A percentile compares a stretch with the other conserved stretches of the same genome.
Conservation (phyloP, 2,329 filamentous ascomycete species). For the Alternaria conjuncta region DNA sequence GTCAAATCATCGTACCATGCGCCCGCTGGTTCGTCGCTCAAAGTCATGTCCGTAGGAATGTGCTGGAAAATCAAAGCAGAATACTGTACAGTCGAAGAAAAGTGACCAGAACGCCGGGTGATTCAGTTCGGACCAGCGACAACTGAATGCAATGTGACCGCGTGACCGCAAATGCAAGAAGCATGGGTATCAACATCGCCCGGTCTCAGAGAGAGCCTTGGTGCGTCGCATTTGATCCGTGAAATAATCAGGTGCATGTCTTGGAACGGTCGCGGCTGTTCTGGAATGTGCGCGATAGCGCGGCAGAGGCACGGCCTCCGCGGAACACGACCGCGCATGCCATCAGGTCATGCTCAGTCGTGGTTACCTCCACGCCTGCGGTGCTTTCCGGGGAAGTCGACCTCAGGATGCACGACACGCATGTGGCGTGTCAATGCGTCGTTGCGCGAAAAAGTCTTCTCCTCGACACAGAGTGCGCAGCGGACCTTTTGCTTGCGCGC, state of each 20-base stretch:
- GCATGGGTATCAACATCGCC: conserved; percentile 1
- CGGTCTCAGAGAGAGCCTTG: conserved; percentile 3
- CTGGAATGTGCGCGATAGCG: conserved; percentile 27
- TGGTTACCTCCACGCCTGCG: conserved; percentile 50
- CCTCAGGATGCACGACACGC: conserved; percentile 89
- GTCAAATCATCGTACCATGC: conserved; percentile 14
- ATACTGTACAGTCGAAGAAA: conserved; percentile 13
- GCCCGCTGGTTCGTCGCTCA: conserved; percentile 16
- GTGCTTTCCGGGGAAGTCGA: conserved; percentile 77
- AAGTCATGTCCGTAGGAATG: conserved; percentile 1
- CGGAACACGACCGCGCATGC: conserved; percentile 18
- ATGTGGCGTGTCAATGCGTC: conserved; percentile 95
- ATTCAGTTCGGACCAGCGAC: conserved; percentile 20
- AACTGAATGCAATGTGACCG: conserved; percentile 13
- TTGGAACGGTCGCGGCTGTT: conserved; percentile 26
- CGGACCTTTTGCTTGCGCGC: conserved; percentile 91
- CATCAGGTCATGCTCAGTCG: conserved; percentile 29
- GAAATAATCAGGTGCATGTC: conserved; percentile 13
- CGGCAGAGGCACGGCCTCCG: conserved; percentile 9
- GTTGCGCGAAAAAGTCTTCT: conserved; percentile 95
- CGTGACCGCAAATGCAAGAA: not conserved
- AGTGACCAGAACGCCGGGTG: not conserved
- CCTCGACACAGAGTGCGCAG: conserved; percentile 90
- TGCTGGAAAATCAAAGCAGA: not conserved
- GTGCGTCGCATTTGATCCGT: conserved; percentile 10